Base-by-base conservation (phyloP, 129 eudicot species). In the Centrapalus pauciflorus region DNA sequence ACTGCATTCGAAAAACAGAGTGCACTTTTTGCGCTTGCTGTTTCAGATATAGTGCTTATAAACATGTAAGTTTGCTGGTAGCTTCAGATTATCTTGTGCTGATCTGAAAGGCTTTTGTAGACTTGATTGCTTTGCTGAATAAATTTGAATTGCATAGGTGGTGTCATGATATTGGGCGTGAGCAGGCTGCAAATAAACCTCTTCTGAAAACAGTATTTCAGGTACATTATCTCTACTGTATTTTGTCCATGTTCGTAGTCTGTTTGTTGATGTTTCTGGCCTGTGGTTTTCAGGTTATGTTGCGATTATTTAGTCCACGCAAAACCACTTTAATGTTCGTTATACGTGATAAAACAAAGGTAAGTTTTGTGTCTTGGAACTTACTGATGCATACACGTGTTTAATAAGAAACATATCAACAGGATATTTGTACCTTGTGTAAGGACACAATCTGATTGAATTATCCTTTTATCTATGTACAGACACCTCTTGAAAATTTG, bases 291-390 rank as follows among this genome's bases (percentile, higher is more conserved):
- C 80, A 94, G 99, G 99, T 87, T 65, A 94, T 94, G 99, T 75
- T 94, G 89, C 83, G 99, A 54, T 87, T 94, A 73, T 94, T 94
- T 72, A 94, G 99, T 72, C 99, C 99, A 28, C 97, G 99, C 26
- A 94, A 89, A 82, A 94, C 99, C 59, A 94, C 99, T 65, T 82
- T 94, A 64, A 80, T 94, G 95, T 94, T 94, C 64, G 97, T 94
- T 21, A 89, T 94, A 37, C 99, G 99, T 66, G 99, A 94, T 79
- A 94, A 94, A 79, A 89, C 97, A 33, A 86, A 79, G 93, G 99
- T 89, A 85, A 43, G 88, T 76, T 77, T 49, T 16, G 17, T 52
- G 10, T 64, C 24, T 21, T 55, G 58, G 61, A n/a, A 1, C 16
- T 21, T n/a, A 5, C 30, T 19, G 29, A 11, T 63, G 9, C 27